These are phyloP conservation scores for Trichoderma asperellum DNA, from an alignment of 2,329 filamentous ascomycete species.

Conservation along the genomic window DNA sequence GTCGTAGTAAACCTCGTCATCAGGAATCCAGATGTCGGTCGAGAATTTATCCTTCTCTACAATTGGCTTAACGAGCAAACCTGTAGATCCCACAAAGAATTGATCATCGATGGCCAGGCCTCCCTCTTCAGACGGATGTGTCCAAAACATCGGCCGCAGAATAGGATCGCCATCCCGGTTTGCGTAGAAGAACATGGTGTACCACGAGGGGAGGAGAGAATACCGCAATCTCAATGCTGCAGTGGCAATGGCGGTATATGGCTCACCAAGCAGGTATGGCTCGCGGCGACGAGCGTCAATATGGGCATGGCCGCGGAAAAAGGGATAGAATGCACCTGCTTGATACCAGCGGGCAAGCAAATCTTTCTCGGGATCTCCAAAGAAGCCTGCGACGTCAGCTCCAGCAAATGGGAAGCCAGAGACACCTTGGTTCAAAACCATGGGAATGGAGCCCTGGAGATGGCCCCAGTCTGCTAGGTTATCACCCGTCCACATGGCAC, in stretches of 20 bases:
- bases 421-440: constrained; percentile 91
- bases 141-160: constrained; percentile 89
- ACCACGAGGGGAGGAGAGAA: constrained; percentile 88
- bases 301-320: constrained; percentile 96
- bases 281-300: constrained; percentile 94
- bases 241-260: constrained; percentile 83
- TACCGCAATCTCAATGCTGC: constrained; percentile 88
- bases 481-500: constrained; percentile 98
- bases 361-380: constrained; percentile 93
- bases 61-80: constrained; percentile 90
- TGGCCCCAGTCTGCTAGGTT: constrained; percentile 95
- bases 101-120: constrained; percentile 93
- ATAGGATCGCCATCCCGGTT: constrained; percentile 83
- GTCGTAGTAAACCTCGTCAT: constrained; percentile 89
- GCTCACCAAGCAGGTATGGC: constrained; percentile 84
- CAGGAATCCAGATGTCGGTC: constrained; percentile 83
- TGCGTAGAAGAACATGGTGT: constrained; percentile 93
- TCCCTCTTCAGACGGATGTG: constrained; percentile 80
- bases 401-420: constrained; percentile 92
- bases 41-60: constrained; percentile 74
- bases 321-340: constrained; percentile 93
- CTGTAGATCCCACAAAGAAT: constrained; percentile 85
- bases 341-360: constrained; percentile 95
- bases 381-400: constrained; percentile 96
- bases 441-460: constrained; percentile 84